Evolutionary conservation across 1,284 basidiomycete species (phyloP), one percentile per base, ranked within the genome.

Genomic region (Melampsora americana): DNA sequence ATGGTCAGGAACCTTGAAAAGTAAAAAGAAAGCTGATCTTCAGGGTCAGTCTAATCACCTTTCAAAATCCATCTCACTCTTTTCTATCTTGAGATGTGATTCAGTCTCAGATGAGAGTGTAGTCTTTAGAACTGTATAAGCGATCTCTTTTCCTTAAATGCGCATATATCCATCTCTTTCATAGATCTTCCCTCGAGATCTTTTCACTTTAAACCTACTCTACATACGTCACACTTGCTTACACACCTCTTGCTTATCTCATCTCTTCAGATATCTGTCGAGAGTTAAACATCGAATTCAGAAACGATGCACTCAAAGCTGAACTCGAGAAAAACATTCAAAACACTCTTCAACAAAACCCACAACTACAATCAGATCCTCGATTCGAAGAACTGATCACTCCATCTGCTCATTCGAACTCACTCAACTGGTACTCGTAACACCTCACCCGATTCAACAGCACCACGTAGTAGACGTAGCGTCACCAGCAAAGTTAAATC

Each of bases 21-120:
- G 61, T n/a, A 72, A 72, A 61, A 72, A 65, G 59, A 72, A 72
- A 48, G 48, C 39, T 50, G 70, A 72, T 64, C 61, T 72, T 50
- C 70, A 72, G 50, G 61, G 70, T 72, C 42, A 53, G 70, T 72
- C 20, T 16, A 16, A 44, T 44, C 44, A 16, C 16, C 2, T 44
- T 14, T n/a, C n/a, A n/a, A n/a, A n/a, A n/a, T n/a, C n/a, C n/a
- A n/a, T n/a, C n/a, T n/a, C n/a, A n/a, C n/a, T n/a, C n/a, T n/a
- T n/a, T n/a, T n/a, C n/a, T n/a, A n/a, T n/a, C n/a, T n/a, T n/a
- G n/a, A n/a, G n/a, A n/a, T n/a, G n/a, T n/a, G n/a, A n/a, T n/a
- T n/a, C n/a, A n/a, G n/a, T n/a, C n/a, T n/a, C n/a, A n/a, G n/a
- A n/a, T n/a, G n/a, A n/a, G n/a, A n/a, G n/a, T n/a, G n/a, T n/a